Base-by-base conservation (phyloP, 768 basidiomycete genomes). In the Suillus luteus region DNA sequence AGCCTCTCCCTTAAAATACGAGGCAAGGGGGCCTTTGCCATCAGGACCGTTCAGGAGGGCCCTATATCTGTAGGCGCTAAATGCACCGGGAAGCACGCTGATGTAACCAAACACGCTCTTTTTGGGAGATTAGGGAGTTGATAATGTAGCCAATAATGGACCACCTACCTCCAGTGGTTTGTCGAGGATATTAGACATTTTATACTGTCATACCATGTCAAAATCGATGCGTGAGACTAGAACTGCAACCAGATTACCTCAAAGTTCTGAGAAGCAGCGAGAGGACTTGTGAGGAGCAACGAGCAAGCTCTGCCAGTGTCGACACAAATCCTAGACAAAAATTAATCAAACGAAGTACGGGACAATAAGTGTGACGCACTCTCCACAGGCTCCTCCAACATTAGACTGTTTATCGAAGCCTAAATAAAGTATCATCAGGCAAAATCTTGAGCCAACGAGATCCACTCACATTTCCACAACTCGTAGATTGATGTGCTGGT, bases 371-470 rank as follows among this genome's bases (percentile, higher is more conserved):
- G 22, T 2, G 63, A 62, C 83, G 68, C 72, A 93, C 88, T 98
- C 96, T 80, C 96, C 96, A 75, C 96, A 98, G 57, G 96, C 95
- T 44, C 96, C 96, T 55, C 95, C 95, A 57, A 98, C 95, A 65
- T 87, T 86, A 27, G 85, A 79, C 64, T 94, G 90, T 69, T 87
- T 88, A 78, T 95, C 93, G 69, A 95, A 95, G 71, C 82, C 81
- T 79, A 55, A 35, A 35, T 17, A 52, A n/a, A 49, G 37, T 12
- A 52, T 24, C 41, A 57, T 72, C 17, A 70, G 58, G 31, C 15
- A 52, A 61, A 24, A 31, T 41, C 7, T 14, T 11, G 58, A 22
- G 6, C 24, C 27, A 40, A n/a, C 9, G 22, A 6, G 43, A 2
- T 55, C 6, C 6, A 66, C 79, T 65, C 33, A 76, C 92, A 93